Conservation (phyloP, 2,329 filamentous ascomycete genomes). For the Colletotrichum musae region DNA sequence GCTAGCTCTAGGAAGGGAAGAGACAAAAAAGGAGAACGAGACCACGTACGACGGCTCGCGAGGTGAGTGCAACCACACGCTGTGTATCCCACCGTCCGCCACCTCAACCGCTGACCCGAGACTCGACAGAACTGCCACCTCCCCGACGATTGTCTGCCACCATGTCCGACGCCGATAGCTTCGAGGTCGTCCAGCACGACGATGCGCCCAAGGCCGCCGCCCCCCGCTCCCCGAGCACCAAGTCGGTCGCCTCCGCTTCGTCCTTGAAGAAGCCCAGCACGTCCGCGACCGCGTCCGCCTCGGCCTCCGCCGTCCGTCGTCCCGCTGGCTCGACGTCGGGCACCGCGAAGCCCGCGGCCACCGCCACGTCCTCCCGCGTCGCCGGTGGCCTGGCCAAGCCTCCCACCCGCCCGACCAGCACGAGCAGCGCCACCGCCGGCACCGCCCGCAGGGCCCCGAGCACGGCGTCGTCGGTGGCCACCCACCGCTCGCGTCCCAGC, state of each 20-base stretch:
- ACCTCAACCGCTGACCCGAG: slow-evolving; percentile 26
- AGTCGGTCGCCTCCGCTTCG: slow-evolving; percentile 48
- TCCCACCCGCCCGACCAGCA: slow-evolving; percentile 61
- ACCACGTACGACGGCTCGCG: slow-evolving; percentile 28
- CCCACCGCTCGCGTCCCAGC: slow-evolving; percentile 63
- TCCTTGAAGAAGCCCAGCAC: slow-evolving; percentile 53
- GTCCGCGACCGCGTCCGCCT: slow-evolving; percentile 46
- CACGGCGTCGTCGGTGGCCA: slow-evolving; percentile 54
- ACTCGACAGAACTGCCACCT: slow-evolving; percentile 22
- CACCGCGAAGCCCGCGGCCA: slow-evolving; percentile 47
- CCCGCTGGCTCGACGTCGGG: slow-evolving; percentile 52
- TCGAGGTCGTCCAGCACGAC: slow-evolving; percentile 61
- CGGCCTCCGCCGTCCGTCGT: slow-evolving; percentile 52
- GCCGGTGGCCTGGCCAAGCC: slow-evolving; percentile 62
- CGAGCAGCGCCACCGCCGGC: slow-evolving; percentile 50
- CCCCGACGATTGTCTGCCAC: slow-evolving; percentile 39
- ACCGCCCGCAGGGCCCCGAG: slow-evolving; percentile 50
- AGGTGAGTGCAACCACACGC: slow-evolving; percentile 33
- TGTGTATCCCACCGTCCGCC: slow-evolving; percentile 15
- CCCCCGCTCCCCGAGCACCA: slow-evolving; percentile 51
- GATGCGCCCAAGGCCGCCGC: slow-evolving; percentile 52
- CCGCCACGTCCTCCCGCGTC: slow-evolving; percentile 53
- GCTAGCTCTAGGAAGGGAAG: slow-evolving; percentile 19
- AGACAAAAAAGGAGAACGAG: slow-evolving; percentile 20
- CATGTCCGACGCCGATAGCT: slow-evolving; percentile 65